A percentile compares a stretch with the other conserved stretches of the same genome.
Conservation (phyloP, 495 filamentous ascomycete genomes). For the Hypoxylon perforatum region DNA sequence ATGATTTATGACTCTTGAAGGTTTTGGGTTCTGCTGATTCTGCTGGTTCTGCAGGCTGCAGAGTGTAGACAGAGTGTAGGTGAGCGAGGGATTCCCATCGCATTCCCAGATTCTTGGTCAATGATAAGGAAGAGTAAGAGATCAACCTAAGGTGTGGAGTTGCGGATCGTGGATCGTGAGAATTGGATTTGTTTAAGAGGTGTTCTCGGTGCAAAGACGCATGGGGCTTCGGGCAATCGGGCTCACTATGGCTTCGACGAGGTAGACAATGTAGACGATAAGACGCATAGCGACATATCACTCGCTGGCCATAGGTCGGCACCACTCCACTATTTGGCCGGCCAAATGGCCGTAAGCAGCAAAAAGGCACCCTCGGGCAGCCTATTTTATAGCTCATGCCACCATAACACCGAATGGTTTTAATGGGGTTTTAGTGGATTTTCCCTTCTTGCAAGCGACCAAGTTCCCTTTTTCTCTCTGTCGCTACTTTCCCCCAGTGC, state of each 20-base stretch:
- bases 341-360: constrained; percentile 61
- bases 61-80: neutral
- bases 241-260: neutral
- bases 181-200: constrained; percentile 7
- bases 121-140: neutral
- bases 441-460: constrained; percentile 1
- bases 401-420: constrained; percentile 44
- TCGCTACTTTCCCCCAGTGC: constrained; percentile 25
- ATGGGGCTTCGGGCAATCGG: constrained; percentile 11
- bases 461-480: neutral
- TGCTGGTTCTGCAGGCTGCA: no score
- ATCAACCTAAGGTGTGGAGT: neutral
- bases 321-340: constrained; percentile 66
- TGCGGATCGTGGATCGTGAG: neutral
- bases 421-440: constrained; percentile 32
- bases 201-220: constrained; percentile 25
- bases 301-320: constrained; percentile 48
- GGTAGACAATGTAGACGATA: constrained; percentile 25
- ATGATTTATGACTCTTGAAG: no score
- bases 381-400: constrained; percentile 47
- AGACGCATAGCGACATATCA: constrained; percentile 39
- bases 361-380: constrained; percentile 41
- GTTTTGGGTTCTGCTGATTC: no score
- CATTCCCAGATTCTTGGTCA: no score
- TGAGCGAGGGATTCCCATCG: neutral